Evolutionary conservation across 495 filamentous ascomycete species (phyloP), one percentile per base, ranked within the genome.

Genomic region (Aspergillus taichungensis): DNA sequence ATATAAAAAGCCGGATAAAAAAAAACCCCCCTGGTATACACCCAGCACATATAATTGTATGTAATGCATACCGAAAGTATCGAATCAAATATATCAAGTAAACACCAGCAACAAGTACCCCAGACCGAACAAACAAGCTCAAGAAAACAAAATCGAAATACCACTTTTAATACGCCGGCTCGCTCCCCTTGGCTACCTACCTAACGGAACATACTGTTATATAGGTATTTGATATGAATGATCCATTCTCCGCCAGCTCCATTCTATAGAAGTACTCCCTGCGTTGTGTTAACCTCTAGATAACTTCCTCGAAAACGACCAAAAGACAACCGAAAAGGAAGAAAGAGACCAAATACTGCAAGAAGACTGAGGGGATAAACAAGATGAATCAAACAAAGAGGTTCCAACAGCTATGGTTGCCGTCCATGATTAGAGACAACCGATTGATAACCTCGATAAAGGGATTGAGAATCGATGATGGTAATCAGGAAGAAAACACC

Each of bases 181-280:
- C 31, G 18, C 7, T 34, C 33, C 42, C 33, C 24, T 34, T 36
- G 13, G 29, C 35, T 45, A 31, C 32, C 18, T 24, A 24, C 32
- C 18, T 24, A 24, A 24, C 18, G 18, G 1, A 24, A 24, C 18
- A 24, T 24, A 24, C 18, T 24, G 18, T 1, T 24, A 11, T 34
- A 43, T 11, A 32, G 30, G 30, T 38, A 43, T 45, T 5, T 13
- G 14, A 29, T 30, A 32, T 34, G 18, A 13, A 10, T 36, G 30
- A 30, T 18, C 29, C 33, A 36, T 36, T 40, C 44, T 49, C 24
- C 31, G 33, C 45, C 38, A 37, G 30, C 39, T 40, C 48, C 52
- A 46, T 30, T 51, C 45, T 51, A 55, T 55, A 49, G 49, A 46
- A 49, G 30, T 42, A 44, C 50, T 37, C 43, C 44, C 38, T 43